Evolutionary conservation across 768 basidiomycete species (phyloP), one percentile per base, ranked within the genome.

Genomic region (Cystobasidium tubakii): DNA sequence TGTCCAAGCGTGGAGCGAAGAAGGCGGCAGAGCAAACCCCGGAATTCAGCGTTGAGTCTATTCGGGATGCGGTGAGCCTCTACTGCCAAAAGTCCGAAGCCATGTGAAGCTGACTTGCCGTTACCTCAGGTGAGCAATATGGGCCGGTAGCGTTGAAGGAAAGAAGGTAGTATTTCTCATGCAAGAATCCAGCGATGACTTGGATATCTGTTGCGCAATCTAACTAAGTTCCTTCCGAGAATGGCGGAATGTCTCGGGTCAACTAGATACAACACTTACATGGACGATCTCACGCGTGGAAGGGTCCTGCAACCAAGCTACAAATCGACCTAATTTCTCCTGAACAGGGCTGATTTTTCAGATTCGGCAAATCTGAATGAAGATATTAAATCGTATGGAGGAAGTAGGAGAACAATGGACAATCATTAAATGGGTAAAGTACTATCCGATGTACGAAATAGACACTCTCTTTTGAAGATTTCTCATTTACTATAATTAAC

Each of bases 1-100:
- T 34, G 33, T 60, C 57, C 13, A 60, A 60, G 27, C 57, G 33
- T 9, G 19, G 27, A 7, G 57, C 57, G 15, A 62, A 62, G 36
- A 62, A 62, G 57, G 57, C 36, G 29, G 57, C 57, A 62, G 57
- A 62, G 15, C 31, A 62, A 4, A 31, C 36, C 27, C 15, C 57
- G 15, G 57, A 31, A 31, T 33, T 33, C 15, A 62, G 36, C 15
- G 57, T 39, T 31, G 57, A 62, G 17, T 7, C 57, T 62, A 62
- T 62, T n/a, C 57, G 57, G 2, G 57, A 62, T 39, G 57, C 57
- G 15, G 57, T 62, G 25, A 29, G 57, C 27, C 29, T 15, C 15
- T 39, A 6, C 39, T 6, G 39, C 39, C 39, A 15, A 39, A 15
- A 39, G 39, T 15, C 6, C 6, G 19, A 55, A 25, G 7, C 54